Conservation (phyloP, 2,329 filamentous ascomycete species). For the Beauveria bassiana region DNA sequence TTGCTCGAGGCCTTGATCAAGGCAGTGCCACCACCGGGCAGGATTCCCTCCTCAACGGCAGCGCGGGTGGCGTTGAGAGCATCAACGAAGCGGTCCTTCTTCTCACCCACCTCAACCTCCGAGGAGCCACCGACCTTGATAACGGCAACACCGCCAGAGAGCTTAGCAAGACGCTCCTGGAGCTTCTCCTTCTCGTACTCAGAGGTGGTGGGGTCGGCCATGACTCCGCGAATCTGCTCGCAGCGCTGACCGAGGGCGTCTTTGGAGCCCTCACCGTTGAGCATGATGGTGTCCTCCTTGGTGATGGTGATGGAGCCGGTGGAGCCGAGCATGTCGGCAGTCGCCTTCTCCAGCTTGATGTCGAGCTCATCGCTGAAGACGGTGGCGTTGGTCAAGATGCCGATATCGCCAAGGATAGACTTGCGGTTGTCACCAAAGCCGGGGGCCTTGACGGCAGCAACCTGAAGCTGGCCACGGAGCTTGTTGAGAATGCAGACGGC, state of each 20-base stretch:
- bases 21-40: constrained; percentile 95
- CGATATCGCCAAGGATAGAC: constrained; percentile 96
- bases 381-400: constrained; percentile 89
- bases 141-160: constrained; percentile 96
- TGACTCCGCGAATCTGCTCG: constrained; percentile 98
- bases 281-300: constrained; percentile 98
- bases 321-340: constrained; percentile 88
- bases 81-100: constrained; percentile 99
- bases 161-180: constrained; percentile 98
- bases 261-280: constrained; percentile 95
- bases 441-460: constrained; percentile 96
- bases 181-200: constrained; percentile 99
- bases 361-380: constrained; percentile 99
- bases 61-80: constrained; percentile 96
- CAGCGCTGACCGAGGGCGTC: constrained; percentile 89
- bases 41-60: constrained; percentile 97
- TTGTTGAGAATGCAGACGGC: constrained; percentile 99
- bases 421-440: constrained; percentile 99
- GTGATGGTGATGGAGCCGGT: constrained; percentile 99
- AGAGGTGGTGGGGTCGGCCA: constrained; percentile 85
- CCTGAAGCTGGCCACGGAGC: constrained; percentile 98
- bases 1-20: constrained; percentile 95
- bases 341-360: constrained; percentile 98
- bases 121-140: constrained; percentile 98
- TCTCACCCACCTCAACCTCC: constrained; percentile 98